Evolutionary conservation across 129 eudicot species (phyloP).

Genomic region (Glebionis coronaria): DNA sequence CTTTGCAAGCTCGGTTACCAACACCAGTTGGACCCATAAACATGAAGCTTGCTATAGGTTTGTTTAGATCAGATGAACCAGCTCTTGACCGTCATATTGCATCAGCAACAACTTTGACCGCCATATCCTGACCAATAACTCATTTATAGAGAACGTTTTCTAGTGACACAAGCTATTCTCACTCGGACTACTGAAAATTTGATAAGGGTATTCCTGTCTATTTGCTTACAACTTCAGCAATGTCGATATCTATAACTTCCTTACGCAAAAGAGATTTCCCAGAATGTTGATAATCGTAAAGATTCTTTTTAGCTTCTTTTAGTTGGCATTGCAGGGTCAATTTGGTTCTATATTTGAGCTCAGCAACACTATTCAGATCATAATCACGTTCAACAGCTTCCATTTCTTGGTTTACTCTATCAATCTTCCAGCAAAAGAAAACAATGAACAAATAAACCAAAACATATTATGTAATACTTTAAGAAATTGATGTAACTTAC

Average conservation of each 20-base stretch:
- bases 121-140: slow-evolving; percentile 89
- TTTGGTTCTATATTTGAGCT: slow-evolving; percentile 83
- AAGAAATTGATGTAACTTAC: slow-evolving; percentile 27
- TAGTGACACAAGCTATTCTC: slow-evolving; percentile 60
- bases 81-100: slow-evolving; percentile 91
- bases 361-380: slow-evolving; percentile 87
- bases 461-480: not conserved
- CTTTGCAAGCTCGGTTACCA: slow-evolving; percentile 95
- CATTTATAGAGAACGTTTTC: slow-evolving; percentile 82
- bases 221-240: too few species aligned
- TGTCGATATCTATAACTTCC: too few species aligned
- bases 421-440: slow-evolving; percentile 42
- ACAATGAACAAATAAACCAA: not conserved
- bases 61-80: slow-evolving; percentile 84
- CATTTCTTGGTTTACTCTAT: too few species aligned
- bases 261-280: too few species aligned
- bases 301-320: too few species aligned
- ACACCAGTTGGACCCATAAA: slow-evolving; percentile 99
- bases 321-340: too few species aligned
- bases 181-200: too few species aligned
- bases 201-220: too few species aligned
- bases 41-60: too few species aligned
- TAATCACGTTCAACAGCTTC: slow-evolving; percentile 96
- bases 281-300: too few species aligned
- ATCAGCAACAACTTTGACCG: too few species aligned